phyloP scores from a whole-genome alignment of 2,329 filamentous ascomycete genomes.

The Xylaria arbuscula region DNA sequence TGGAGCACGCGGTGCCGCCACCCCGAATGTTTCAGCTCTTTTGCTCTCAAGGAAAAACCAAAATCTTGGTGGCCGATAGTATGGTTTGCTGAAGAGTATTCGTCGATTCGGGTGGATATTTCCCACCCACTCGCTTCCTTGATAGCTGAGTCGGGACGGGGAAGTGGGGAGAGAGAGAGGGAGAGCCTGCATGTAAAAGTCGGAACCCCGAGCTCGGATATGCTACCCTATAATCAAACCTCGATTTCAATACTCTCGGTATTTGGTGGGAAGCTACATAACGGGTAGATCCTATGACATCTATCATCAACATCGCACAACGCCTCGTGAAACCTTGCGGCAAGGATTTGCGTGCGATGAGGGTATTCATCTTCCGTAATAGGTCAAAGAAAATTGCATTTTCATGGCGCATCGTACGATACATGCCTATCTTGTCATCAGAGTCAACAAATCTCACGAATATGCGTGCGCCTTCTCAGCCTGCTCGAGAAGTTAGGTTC shows the following conservation, averaged over 20 bases:
- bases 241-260: background rate
- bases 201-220: constrained; percentile 32
- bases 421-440: background rate
- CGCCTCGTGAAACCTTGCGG: constrained; percentile 17
- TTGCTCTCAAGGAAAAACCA: background rate
- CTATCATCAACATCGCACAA: constrained; percentile 17
- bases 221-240: constrained; percentile 36
- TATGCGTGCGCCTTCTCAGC: background rate
- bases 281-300: constrained; percentile 7
- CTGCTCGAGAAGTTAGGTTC: background rate
- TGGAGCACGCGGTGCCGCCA: constrained; percentile 6
- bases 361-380: background rate
- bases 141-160: constrained; percentile 22
- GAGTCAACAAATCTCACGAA: background rate
- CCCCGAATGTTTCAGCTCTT: constrained; percentile 11
- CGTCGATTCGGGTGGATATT: background rate
- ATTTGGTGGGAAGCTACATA: constrained; percentile 5
- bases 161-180: constrained; percentile 29
- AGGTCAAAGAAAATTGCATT: constrained; percentile 17
- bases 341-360: background rate
- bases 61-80: background rate
- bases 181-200: constrained; percentile 18
- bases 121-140: background rate
- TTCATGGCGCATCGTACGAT: constrained; percentile 10
- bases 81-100: background rate